Conservation (phyloP, 2,329 filamentous ascomycete species). For the Neocucurbitaria cava region DNA sequence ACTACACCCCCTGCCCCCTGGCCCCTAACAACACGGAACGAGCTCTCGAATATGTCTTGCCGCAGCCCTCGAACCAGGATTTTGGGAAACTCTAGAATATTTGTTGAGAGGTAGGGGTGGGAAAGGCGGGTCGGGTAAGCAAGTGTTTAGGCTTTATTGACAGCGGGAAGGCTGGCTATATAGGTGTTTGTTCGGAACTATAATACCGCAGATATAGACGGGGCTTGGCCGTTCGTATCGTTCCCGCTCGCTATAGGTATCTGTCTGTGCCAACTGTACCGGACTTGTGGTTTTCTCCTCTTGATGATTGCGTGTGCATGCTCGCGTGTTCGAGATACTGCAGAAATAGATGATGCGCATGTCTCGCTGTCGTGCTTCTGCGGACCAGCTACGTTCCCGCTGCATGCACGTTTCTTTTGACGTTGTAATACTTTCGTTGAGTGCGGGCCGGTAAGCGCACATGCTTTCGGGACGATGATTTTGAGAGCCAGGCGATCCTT, state of each 20-base stretch:
- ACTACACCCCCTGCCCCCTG: too few relatives aligned
- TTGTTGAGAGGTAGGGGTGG: not conserved
- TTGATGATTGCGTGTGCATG: not conserved
- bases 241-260: too few relatives aligned
- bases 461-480: too few relatives aligned
- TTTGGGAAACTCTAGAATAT: not conserved
- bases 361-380: not conserved
- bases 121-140: not conserved
- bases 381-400: not conserved
- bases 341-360: not conserved
- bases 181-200: not conserved
- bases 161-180: not conserved
- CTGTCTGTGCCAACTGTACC: not conserved
- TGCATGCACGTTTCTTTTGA: conserved; percentile 12
- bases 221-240: not conserved
- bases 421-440: conserved; percentile 5
- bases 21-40: not conserved
- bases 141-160: not conserved
- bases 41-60: not conserved
- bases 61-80: not conserved
- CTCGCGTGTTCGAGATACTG: not conserved
- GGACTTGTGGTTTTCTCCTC: not conserved
- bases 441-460: not conserved
- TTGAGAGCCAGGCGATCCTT: not conserved
- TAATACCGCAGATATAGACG: not conserved